Conservation (phyloP, 495 filamentous ascomycete genomes). For the Glutinoglossum americanum region DNA sequence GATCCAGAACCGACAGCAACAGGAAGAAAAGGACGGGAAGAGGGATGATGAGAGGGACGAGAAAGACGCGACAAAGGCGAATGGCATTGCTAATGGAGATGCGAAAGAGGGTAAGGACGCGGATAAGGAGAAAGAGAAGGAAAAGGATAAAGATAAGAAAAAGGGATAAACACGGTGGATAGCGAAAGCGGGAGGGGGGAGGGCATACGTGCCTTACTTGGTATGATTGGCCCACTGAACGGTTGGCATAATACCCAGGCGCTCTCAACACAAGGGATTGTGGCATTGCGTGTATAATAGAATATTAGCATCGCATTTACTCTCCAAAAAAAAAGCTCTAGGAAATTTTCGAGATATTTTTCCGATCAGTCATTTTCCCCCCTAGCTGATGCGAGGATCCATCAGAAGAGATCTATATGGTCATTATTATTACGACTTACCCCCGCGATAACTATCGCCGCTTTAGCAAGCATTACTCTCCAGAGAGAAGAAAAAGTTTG, state of each 20-base stretch:
- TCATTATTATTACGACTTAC: too few relatives aligned
- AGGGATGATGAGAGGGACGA: conserved; percentile 35
- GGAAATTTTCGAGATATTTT: too few relatives aligned
- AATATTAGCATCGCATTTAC: too few relatives aligned
- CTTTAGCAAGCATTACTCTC: too few relatives aligned
- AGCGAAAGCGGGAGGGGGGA: neutral
- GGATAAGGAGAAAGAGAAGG: conserved; percentile 32
- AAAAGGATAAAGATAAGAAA: conserved; percentile 33
- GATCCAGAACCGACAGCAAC: conserved; percentile 94
- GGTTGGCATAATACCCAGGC: neutral
- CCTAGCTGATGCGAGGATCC: too few relatives aligned
- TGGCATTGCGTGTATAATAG: too few relatives aligned
- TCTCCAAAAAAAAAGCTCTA: too few relatives aligned
- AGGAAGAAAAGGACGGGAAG: conserved; percentile 81
- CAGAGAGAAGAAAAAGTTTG: too few relatives aligned
- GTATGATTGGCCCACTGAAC: neutral
- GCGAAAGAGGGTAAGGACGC: conserved; percentile 30
- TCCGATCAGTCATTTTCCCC: too few relatives aligned
- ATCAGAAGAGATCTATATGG: too few relatives aligned
- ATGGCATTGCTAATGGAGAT: conserved; percentile 23
- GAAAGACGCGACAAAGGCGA: conserved; percentile 15
- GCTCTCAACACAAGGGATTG: too few relatives aligned
- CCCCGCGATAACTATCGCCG: too few relatives aligned
- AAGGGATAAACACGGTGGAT: conserved; percentile 27
- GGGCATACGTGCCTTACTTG: neutral